Evolutionary conservation across 768 basidiomycete species (phyloP).

Genomic region (Trametes meyenii): DNA sequence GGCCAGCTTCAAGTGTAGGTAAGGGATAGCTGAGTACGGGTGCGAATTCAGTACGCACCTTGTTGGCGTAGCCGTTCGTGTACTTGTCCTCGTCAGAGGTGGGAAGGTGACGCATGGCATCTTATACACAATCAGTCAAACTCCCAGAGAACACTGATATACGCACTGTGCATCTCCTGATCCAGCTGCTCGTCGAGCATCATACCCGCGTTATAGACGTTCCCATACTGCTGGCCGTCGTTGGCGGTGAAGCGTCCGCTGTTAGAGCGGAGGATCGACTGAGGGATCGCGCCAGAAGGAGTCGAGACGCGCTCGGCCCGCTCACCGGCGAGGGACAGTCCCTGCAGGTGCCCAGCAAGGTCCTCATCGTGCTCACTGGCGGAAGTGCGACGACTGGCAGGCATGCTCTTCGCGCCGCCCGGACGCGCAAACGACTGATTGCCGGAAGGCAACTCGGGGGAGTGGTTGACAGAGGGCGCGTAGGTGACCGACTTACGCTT

Average conservation of each 20-base stretch:
- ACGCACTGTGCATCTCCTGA: constrained; percentile 91
- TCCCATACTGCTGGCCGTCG: constrained; percentile 61
- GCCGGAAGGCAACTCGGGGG: constrained; percentile 60
- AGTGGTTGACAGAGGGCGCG: constrained; percentile 74
- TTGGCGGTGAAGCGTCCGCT: constrained; percentile 58
- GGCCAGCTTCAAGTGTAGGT: constrained; percentile 55
- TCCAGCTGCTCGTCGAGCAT: constrained; percentile 93
- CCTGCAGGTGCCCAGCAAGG: constrained; percentile 73
- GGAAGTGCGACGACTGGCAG: constrained; percentile 86
- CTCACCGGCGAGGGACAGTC: constrained; percentile 69
- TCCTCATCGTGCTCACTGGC: constrained; percentile 88
- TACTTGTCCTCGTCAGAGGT: constrained; percentile 92
- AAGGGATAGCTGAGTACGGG: constrained; percentile 7
- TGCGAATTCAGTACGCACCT: constrained; percentile 46
- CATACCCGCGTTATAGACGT: constrained; percentile 80
- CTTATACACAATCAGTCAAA: constrained; percentile 41
- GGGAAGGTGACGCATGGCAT: constrained; percentile 85
- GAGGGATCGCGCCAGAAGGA: constrained; percentile 29
- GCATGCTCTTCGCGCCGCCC: constrained; percentile 89
- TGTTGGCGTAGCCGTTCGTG: constrained; percentile 59
- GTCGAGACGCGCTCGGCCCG: constrained; percentile 42
- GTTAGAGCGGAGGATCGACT: constrained; percentile 55
- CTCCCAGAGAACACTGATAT: neutral
- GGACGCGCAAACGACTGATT: constrained; percentile 62
- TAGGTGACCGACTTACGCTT: constrained; percentile 89